phyloP scores from a whole-genome alignment of 2,329 filamentous ascomycete genomes.

The Talaromyces sp. region DNA sequence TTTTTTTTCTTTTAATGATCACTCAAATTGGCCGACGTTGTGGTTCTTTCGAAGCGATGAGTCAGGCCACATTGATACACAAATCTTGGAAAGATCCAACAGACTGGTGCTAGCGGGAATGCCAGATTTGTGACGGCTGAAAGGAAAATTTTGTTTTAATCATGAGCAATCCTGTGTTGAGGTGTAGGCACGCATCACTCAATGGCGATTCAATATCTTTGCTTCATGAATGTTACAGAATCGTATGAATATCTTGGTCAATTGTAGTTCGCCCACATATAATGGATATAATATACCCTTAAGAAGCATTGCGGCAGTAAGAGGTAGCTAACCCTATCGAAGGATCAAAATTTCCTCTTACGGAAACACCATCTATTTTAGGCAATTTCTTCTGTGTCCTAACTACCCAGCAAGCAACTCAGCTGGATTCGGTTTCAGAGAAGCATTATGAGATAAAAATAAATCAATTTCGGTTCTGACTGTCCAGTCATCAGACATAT shows the following conservation, averaged over 20 bases:
- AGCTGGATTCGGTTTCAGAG: no score
- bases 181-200: not conserved
- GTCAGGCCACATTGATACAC: not conserved
- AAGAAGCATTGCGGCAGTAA: not conserved
- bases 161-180: not conserved
- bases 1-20: not conserved
- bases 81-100: not conserved
- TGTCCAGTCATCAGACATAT: conserved; percentile 4
- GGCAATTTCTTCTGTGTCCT: no score
- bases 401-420: no score
- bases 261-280: not conserved
- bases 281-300: not conserved
- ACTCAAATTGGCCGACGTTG: not conserved
- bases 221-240: not conserved
- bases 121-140: not conserved
- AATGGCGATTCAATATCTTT: not conserved
- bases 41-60: not conserved
- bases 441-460: not conserved
- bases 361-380: not conserved
- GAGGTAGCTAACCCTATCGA: not conserved
- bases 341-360: not conserved
- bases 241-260: not conserved
- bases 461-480: not conserved
- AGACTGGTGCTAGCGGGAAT: not conserved
- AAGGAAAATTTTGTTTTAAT: not conserved